Percentiles rank a stretch among this genome's conserved stretches.
phyloP scores from a whole-genome alignment of 805 yeast genomes.

The Candida coquimbonensis region DNA sequence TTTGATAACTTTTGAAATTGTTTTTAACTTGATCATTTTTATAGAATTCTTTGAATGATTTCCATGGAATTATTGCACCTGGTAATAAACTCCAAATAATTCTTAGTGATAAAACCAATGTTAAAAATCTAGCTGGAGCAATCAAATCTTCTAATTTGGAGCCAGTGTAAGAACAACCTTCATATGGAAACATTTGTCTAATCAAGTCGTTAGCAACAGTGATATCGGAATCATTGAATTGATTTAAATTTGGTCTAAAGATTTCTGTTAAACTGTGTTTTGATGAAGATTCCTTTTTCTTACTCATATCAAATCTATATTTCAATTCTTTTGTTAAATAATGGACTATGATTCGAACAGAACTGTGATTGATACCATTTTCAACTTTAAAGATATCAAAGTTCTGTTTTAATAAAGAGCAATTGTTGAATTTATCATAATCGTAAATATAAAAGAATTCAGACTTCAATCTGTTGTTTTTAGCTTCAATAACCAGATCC shows the following conservation, averaged over 20 bases:
- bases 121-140: slow-evolving; percentile 18
- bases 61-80: slow-evolving; percentile 30
- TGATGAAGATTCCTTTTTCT: slow-evolving; percentile 6
- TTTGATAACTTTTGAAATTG: slow-evolving; percentile 21
- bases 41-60: slow-evolving; percentile 24
- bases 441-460: slow-evolving; percentile 29
- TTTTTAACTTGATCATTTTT: slow-evolving; percentile 17
- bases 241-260: slow-evolving; percentile 30
- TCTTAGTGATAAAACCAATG: slow-evolving; percentile 24
- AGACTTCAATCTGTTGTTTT: slow-evolving; percentile 22
- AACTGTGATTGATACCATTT: slow-evolving; percentile 24
- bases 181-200: slow-evolving; percentile 27
- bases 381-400: slow-evolving; percentile 16
- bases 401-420: slow-evolving; percentile 20
- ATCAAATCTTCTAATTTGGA: slow-evolving; percentile 22
- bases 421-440: slow-evolving; percentile 23
- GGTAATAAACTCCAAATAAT: slow-evolving; percentile 30
- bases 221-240: slow-evolving; percentile 27
- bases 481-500: slow-evolving; percentile 23
- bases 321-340: slow-evolving; percentile 27
- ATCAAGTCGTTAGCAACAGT: slow-evolving; percentile 22
- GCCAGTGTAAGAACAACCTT: slow-evolving; percentile 31
- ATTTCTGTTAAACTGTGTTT: slow-evolving; percentile 23
- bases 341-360: slow-evolving; percentile 29
- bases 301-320: slow-evolving; percentile 14